Base-by-base conservation (phyloP, 164 flowering plant species). In the Echeveria elegans region DNA sequence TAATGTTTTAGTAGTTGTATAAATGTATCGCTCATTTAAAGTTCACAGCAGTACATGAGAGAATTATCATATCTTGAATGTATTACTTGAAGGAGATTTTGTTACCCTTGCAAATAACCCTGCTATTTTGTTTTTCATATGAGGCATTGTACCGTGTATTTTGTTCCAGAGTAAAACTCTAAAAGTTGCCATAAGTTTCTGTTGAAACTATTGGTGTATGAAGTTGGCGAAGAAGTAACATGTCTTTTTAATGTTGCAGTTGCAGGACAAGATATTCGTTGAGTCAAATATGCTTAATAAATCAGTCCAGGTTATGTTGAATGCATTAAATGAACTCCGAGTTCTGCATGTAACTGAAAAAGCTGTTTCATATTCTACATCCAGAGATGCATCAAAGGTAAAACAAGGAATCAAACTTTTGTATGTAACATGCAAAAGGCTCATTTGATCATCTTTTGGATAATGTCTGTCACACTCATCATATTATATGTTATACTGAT, bases 291-390 rank as follows among this genome's bases (percentile, higher is more conserved):
- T 67, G 69, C 64, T 85, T 79, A 72, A 70, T 18, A 94, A 87
- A 75, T 91, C 99, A 41, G 77, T 87, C 71, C 97, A 91, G 78
- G 81, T 88, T 59, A 69, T 83, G 64, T 76, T 94, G 79, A 73
- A 81, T 82, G 87, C 85, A 72, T 84, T 94, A 16, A 94, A 94
- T 83, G 92, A 85, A 72, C 91, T 92, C 75, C 85, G 97, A 14
- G 62, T 80, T 64, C 80, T 76, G 71, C 71, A 89, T 77, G 80
- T 88, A 43, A 70, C 80, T 75, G 96, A 86, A 74, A 82, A 80
- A 77, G 76, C 79, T 52, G 66, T 73, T 21, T 71, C 77, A 24
- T 74, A 77, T 69, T 61, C 79, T n/a, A 60, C 60, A 18, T 81
- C 76, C 69, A 74, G 74, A 66, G 88, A 80, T 72, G 69, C 69